Conservation (phyloP, 345 rosid genomes). For the Salix arbutifolia region DNA sequence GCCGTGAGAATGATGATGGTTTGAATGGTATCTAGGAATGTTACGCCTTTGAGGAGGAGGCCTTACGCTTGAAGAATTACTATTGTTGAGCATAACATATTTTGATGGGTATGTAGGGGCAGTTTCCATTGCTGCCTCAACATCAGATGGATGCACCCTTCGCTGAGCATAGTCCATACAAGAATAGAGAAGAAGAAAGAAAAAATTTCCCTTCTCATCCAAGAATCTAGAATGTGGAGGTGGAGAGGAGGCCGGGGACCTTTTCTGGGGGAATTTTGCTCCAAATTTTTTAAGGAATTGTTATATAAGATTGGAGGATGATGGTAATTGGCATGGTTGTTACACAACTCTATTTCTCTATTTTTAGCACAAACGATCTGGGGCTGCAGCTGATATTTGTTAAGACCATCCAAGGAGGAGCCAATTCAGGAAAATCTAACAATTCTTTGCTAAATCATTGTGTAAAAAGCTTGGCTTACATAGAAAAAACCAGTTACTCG, state of each 20-base stretch:
- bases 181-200: slow-evolving; percentile 6
- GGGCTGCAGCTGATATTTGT: neutral
- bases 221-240: slow-evolving; percentile 6
- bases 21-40: slow-evolving; percentile 33
- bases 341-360: neutral
- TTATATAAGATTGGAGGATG: slow-evolving; percentile 5
- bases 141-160: slow-evolving; percentile 21
- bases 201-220: slow-evolving; percentile 9
- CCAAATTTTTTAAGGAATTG: slow-evolving; percentile 30
- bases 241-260: neutral
- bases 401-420: neutral
- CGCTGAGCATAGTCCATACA: slow-evolving; percentile 29
- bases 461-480: neutral
- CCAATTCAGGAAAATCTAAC: neutral
- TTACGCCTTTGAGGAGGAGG: slow-evolving; percentile 45
- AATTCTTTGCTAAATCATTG: neutral
- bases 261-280: slow-evolving; percentile 2
- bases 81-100: slow-evolving; percentile 35
- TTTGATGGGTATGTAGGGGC: slow-evolving; percentile 26
- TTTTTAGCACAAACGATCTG: slow-evolving; percentile 1
- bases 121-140: slow-evolving; percentile 19
- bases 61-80: slow-evolving; percentile 8
- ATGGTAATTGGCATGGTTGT: neutral
- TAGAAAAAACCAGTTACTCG: neutral
- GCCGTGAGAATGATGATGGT: neutral